Evolutionary conservation across 805 yeast genomes (phyloP), one percentile per base, ranked within the genome.

Genomic region (Dipodascus geniculatus): DNA sequence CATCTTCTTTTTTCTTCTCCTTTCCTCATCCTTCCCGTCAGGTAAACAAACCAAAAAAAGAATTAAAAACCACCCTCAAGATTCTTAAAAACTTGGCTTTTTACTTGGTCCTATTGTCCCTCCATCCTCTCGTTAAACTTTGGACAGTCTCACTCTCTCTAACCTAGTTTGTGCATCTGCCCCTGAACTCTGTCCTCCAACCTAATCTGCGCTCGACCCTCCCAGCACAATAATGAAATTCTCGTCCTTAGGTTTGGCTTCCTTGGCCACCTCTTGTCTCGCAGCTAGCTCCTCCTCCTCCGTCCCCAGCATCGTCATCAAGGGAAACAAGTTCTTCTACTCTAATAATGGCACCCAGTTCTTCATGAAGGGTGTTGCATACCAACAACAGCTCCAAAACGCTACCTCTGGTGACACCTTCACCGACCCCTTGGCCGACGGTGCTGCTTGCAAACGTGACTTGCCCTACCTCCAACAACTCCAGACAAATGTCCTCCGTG

Each of bases 281-380:
- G 19, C 58, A 33, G 42, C 48, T 28, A 24, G 31, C 53, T 3
- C 54, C 58, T 14, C 51, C 31, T 64, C 64, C 17, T 62, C 62
- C 48, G 60, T 74, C 23, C 77, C 82, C 22, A 60, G 79, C 8
- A 78, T 87, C 55, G 84, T 80, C 55, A 75, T 83, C 22, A 70
- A 73, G 23, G 93, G 91, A 3, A 83, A 78, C 73, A 83, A 85
- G 68, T 88, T 91, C 69, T 88, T 84, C 69, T 78, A 80, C 69
- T 70, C 82, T 19, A 74, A 73, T 59, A 79, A 82, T 59, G 91
- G 89, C 9, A 77, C 85, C 48, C 95, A 87, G 71, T 90, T 90
- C 71, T 90, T 82, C 69, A 78, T 90, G 63, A 83, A 81, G 63
- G 97, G 97, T 60, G 78, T 88, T 51, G 95, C 96, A 0, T 88